A percentile compares a stretch with the other conserved stretches of the same genome.
phyloP scores from a whole-genome alignment of 768 basidiomycete species.

The Suillus clintonianus region DNA sequence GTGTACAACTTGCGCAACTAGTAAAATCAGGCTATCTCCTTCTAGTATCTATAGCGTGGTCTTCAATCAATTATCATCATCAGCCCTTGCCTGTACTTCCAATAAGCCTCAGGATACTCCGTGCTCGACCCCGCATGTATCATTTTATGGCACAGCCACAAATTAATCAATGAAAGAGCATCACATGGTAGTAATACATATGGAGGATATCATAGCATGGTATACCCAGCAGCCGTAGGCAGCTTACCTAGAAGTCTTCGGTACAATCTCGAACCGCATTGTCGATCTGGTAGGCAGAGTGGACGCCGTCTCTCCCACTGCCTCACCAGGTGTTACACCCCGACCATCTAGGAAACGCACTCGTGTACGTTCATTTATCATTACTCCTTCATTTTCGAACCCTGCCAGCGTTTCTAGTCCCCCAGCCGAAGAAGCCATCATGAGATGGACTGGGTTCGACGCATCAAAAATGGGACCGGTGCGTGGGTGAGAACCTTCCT shows the following conservation, averaged over 20 bases:
- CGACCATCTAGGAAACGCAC: not conserved
- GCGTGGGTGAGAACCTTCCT: not conserved
- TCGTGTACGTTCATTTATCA: not conserved
- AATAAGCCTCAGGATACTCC: not conserved
- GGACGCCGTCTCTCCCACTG: not conserved
- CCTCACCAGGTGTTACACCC: not conserved
- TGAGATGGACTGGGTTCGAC: not conserved
- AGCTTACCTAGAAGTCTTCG: not conserved
- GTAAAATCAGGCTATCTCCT: not conserved
- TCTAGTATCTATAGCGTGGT: not conserved
- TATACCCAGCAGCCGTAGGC: not conserved
- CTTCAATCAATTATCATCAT: not conserved
- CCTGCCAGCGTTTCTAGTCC: not conserved
- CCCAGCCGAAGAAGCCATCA: not conserved
- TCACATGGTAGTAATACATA: no score
- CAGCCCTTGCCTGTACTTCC: not conserved
- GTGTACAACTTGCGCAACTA: slow-evolving; percentile 40
- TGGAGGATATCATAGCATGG: not conserved
- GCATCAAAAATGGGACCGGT: not conserved
- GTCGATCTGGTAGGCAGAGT: not conserved
- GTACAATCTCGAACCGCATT: not conserved
- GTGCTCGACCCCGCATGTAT: not conserved
- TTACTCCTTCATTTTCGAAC: not conserved
- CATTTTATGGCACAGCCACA: not conserved
- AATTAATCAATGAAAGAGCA: not conserved